Base-by-base conservation (phyloP, 2,329 filamentous ascomycete genomes). In the Beauveria brongniartii region DNA sequence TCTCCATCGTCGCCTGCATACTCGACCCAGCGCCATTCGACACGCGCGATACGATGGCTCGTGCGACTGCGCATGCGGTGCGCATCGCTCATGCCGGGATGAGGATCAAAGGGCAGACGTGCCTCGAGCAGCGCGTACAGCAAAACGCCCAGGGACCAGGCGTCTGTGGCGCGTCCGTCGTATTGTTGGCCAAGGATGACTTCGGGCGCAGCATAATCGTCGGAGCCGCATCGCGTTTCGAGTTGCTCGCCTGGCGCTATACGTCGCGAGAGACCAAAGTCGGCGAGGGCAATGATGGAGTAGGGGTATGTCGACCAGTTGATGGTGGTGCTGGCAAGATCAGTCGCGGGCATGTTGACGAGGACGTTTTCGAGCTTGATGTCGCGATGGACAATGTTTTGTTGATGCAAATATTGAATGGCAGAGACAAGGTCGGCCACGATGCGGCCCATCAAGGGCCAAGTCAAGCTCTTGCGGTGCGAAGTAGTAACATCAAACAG, bases 341-440 rank as follows among this genome's bases (percentile, higher is more conserved):
- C 84, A 30, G 82, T 71, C 5, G 84, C 78, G 0, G 89, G 84
- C 53, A 96, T 80, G 70, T 96, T 97, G 68, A 97, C 89, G 34
- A 99, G 86, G 47, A 97, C 91, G 73, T 97, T 83, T 80, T 99
- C 94, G 62, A 99, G 86, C 77, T 99, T 99, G 74, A 99, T 95
- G 73, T 99, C 94, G 63, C 94, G 86, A 72, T 99, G 94, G 59
- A 97, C 93, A 70, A 99, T 96, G 66, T 85, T 87, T 68, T 90
- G 80, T 59, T 84, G 79, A 73, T 99, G 94, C 54, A 99, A 78
- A 76, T 97, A 97, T 62, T 82, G 83, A 41, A 96, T 88, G 0
- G 93, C 94, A 63, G 84, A 87, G 26, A 97, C 87, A 64, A 97
- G 74, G 73, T 99, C 94, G 16, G 92, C 82, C 73, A 97, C 97